phyloP scores from a whole-genome alignment of 2,329 filamentous ascomycete species.

The Colletotrichum orbiculare region DNA sequence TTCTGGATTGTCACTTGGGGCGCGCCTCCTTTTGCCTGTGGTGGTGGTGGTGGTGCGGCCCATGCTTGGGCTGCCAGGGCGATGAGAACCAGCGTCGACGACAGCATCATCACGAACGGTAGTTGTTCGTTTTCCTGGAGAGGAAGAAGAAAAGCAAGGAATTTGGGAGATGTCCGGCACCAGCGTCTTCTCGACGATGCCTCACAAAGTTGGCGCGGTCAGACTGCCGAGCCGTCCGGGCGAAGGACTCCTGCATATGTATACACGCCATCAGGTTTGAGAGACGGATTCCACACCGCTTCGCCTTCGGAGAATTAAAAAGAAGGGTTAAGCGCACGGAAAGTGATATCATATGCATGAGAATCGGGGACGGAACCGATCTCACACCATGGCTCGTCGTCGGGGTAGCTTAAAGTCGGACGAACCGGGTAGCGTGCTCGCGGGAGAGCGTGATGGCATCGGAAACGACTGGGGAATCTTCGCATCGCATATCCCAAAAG shows the following conservation, averaged over 20 bases:
- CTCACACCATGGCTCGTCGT: neutral
- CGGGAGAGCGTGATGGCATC: neutral
- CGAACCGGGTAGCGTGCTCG: constrained; percentile 21
- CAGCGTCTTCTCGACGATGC: no score
- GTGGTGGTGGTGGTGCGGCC: constrained; percentile 19
- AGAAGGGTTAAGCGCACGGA: no score
- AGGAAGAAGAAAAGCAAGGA: neutral
- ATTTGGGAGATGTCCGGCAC: neutral
- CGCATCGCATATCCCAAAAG: constrained; percentile 17
- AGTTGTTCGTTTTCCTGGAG: neutral
- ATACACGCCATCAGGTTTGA: neutral
- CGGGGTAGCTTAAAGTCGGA: constrained; percentile 13
- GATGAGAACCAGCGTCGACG: constrained; percentile 1
- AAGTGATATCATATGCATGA: constrained; percentile 29
- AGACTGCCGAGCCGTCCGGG: no score
- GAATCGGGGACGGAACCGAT: neutral
- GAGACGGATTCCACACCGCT: neutral
- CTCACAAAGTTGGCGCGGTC: no score
- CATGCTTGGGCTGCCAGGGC: neutral
- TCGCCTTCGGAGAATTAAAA: neutral
- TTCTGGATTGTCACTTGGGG: constrained; percentile 27
- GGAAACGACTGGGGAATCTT: constrained; percentile 5
- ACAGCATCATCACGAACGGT: neutral
- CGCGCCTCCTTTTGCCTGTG: neutral
- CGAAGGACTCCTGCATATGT: constrained; percentile 3